Evolutionary conservation across 2,329 filamentous ascomycete genomes (phyloP).

Genomic region (Colletotrichum somersetense): DNA sequence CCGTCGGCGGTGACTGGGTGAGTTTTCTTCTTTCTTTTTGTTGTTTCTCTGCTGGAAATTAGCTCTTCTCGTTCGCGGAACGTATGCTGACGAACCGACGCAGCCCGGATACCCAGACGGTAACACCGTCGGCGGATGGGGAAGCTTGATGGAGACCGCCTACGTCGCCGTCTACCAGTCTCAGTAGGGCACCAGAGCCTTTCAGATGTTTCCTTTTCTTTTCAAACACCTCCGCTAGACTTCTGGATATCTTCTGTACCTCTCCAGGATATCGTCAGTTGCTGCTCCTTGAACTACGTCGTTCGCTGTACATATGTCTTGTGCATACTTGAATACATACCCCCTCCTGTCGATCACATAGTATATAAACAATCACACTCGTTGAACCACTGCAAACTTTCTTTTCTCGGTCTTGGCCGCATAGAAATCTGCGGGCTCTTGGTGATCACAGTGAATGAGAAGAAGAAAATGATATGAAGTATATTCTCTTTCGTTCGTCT

Average conservation of each 20-base stretch:
- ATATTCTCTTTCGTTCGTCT: neutral
- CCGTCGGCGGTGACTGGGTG: constrained; percentile 61
- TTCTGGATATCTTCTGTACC: neutral
- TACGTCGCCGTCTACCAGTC: constrained; percentile 56
- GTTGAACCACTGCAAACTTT: neutral
- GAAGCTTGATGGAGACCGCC: constrained; percentile 56
- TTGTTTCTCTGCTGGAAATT: neutral
- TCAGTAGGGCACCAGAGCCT: constrained; percentile 3
- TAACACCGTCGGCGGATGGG: constrained; percentile 52
- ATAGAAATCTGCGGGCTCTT: neutral
- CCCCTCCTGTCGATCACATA: constrained; percentile 6
- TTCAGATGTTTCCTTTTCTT: neutral
- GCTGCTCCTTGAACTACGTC: constrained; percentile 14
- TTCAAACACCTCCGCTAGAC: neutral
- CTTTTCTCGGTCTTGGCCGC: neutral
- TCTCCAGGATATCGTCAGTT: neutral
- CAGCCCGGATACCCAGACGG: constrained; percentile 52
- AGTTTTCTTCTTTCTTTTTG: constrained; percentile 39
- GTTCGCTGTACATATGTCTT: constrained; percentile 21
- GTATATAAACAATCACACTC: constrained; percentile 1
- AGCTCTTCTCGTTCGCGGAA: neutral
- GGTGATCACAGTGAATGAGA: too few relatives aligned
- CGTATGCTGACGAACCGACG: neutral
- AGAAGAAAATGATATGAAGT: neutral
- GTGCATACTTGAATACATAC: constrained; percentile 31